Base-by-base conservation (phyloP, 2,329 filamentous ascomycete genomes). In the Aspergillus sp. region DNA sequence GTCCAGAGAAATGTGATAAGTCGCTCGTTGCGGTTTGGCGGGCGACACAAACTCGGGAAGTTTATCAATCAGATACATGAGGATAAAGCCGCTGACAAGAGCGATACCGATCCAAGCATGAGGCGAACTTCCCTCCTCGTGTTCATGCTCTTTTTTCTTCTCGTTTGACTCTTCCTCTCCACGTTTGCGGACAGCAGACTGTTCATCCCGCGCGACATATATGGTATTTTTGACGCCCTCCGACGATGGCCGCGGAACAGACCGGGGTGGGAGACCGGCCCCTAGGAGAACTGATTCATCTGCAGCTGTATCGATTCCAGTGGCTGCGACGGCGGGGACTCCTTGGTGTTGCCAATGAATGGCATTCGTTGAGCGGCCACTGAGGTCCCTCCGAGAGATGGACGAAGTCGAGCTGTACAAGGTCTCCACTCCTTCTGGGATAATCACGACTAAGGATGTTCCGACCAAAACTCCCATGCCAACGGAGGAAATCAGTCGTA, bases 31-130 rank as follows among this genome's bases (percentile, higher is more conserved):
- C 17, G 82, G 76, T 62, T 86, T 85, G 35, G 89, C 75, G 38
- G 81, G 79, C 17, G 89, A 80, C 5, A 86, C 84, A 67, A 91
- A 88, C 38, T 85, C 84, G 7, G 91, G 90, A 8, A 95, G 74
- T 47, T 89, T 86, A 72, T 99, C 93, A 65, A 99, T 88, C 19
- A 99, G 82, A 67, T 96, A 97, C 94, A 99, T 99, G 59, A 96
- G 81, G 52, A 96, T 85, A 72, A 97, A 99, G 11, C 94, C 94
- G 14, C 89, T 76, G 50, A 95, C 84, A 47, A 99, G 78, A 2
- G 92, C 90, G 49, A 97, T 79, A 4, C 94, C 94, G 53, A 99
- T 88, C 73, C 89, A 94, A 79, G 70, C 91, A 82, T 77, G 84
- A 2, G 84, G 83, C 19, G 71, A 76, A 58, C 67, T 69, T n/a